Conservation (phyloP, 495 filamentous ascomycete genomes). For the Penicillium steckii region DNA sequence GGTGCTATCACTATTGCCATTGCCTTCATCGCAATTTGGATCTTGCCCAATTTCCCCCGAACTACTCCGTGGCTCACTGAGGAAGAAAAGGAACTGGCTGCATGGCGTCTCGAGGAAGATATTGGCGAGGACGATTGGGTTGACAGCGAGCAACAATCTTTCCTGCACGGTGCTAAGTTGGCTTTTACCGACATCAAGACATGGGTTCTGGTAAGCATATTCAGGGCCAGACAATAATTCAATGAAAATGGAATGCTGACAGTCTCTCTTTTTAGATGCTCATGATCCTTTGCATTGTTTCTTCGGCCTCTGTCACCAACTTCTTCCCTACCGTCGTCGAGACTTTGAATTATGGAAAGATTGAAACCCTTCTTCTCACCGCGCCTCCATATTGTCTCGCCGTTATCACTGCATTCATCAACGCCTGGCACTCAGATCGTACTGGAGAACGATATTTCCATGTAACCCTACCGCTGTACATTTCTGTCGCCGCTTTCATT, state of each 20-base stretch:
- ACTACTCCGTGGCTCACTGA: conserved; percentile 72
- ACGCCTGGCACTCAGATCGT: conserved; percentile 76
- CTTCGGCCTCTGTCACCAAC: conserved; percentile 74
- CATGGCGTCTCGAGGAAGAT: conserved; percentile 73
- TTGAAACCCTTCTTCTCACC: conserved; percentile 71
- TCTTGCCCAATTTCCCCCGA: conserved; percentile 77
- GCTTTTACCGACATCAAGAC: conserved; percentile 72
- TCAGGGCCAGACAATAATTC: too few relatives aligned
- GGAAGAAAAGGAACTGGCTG: conserved; percentile 65
- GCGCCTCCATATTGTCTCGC: conserved; percentile 73
- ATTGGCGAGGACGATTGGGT: conserved; percentile 77
- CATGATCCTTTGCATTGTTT: conserved; percentile 69
- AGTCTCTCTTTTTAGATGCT: conserved; percentile 47
- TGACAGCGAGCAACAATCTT: conserved; percentile 59
- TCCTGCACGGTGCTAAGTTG: conserved; percentile 66
- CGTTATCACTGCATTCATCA: conserved; percentile 67
- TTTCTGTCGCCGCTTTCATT: conserved; percentile 73
- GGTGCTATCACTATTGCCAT: conserved; percentile 58
- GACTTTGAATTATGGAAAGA: conserved; percentile 67
- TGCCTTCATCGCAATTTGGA: conserved; percentile 52
- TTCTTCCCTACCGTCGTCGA: conserved; percentile 86
- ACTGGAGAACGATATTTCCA: conserved; percentile 80
- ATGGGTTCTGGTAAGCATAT: conserved; percentile 47
- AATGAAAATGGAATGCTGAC: too few relatives aligned
- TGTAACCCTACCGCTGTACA: conserved; percentile 63